These are phyloP conservation scores for Psidium guajava DNA, from an alignment of 345 rosid species.

Conservation along the genomic window DNA sequence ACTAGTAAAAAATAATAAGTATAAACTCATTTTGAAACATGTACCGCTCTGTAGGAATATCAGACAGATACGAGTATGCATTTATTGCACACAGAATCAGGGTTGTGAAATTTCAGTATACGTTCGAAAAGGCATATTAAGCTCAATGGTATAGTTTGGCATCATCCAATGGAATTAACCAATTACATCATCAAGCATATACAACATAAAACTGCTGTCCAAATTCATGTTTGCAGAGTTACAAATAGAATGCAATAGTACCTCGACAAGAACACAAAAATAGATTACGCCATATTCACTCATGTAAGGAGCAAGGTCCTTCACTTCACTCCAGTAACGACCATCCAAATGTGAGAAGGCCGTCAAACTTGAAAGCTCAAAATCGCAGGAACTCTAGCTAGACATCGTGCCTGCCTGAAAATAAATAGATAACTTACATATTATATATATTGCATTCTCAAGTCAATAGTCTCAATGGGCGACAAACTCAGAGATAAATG, in stretches of 20 bases:
- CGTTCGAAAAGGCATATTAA: neutral
- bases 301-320: conserved; percentile 75
- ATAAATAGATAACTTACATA: neutral
- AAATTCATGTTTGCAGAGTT: neutral
- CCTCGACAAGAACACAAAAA: conserved; percentile 84
- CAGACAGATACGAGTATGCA: neutral
- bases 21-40: neutral
- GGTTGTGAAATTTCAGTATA: neutral
- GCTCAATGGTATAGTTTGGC: neutral
- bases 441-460: neutral
- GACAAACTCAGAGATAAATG: neutral
- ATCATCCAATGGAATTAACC: neutral
- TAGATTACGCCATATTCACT: conserved; percentile 83
- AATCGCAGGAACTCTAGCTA: conserved; percentile 15
- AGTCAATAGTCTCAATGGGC: neutral
- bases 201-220: neutral
- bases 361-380: conserved; percentile 65
- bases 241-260: neutral
- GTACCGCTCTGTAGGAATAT: neutral
- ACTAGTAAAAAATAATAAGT: neutral
- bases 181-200: neutral
- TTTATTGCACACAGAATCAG: neutral
- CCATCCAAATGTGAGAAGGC: conserved; percentile 93
- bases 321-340: conserved; percentile 80
- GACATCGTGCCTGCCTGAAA: conserved; percentile 35